These are phyloP conservation scores for Mycosphaerelloides madeirae DNA, from an alignment of 2,329 filamentous ascomycete genomes.

Conservation along the genomic window DNA sequence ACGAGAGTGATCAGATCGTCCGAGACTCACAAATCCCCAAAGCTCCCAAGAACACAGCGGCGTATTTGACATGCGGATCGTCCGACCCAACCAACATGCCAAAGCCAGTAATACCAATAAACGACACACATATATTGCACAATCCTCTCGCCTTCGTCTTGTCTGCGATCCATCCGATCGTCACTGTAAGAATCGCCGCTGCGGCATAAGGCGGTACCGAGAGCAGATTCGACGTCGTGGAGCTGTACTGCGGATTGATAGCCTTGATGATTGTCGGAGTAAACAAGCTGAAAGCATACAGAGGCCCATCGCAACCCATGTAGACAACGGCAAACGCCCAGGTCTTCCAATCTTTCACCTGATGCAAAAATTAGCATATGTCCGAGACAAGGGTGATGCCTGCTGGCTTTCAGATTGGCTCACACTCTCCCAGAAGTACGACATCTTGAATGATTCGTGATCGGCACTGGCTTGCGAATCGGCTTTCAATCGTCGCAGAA, in stretches of 20 bases:
- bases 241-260: slow-evolving; percentile 46
- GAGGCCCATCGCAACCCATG: slow-evolving; percentile 67
- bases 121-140: slow-evolving; percentile 69
- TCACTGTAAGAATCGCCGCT: slow-evolving; percentile 64
- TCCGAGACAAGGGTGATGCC: too few species aligned
- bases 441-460: slow-evolving; percentile 69
- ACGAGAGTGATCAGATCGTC: too few species aligned
- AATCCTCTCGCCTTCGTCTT: slow-evolving; percentile 66
- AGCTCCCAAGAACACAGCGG: slow-evolving; percentile 76
- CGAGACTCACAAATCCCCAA: slow-evolving; percentile 82
- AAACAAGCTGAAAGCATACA: slow-evolving; percentile 75
- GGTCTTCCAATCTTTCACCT: slow-evolving; percentile 83
- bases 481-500: slow-evolving; percentile 63
- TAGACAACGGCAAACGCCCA: slow-evolving; percentile 71
- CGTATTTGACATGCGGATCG: slow-evolving; percentile 67
- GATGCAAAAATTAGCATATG: too few species aligned
- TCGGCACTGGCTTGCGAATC: slow-evolving; percentile 72
- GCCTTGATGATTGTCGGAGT: slow-evolving; percentile 70
- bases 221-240: slow-evolving; percentile 64
- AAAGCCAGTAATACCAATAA: slow-evolving; percentile 73
- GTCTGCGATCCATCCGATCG: slow-evolving; percentile 72
- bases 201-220: slow-evolving; percentile 71
- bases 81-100: slow-evolving; percentile 65
- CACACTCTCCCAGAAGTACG: slow-evolving; percentile 67
- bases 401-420: too few species aligned